These are phyloP conservation scores for Picea engelmannii DNA, from an alignment of 83 land plant genomes.

Conservation along the genomic window DNA sequence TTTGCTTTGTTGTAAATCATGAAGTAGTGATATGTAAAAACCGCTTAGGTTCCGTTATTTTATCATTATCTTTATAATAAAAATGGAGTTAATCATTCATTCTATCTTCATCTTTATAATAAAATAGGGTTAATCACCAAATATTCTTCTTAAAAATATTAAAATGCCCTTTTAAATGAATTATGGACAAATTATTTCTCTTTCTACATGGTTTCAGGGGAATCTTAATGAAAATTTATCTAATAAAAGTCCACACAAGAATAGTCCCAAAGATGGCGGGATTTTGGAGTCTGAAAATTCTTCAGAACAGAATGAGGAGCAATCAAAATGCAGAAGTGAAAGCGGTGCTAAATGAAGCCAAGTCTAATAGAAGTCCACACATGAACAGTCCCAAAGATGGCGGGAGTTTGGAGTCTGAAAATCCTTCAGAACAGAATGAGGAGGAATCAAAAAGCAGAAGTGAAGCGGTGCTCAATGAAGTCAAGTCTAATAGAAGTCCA, in stretches of 20 bases:
- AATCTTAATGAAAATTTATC: no score
- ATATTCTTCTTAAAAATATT: no score
- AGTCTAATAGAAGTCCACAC: not conserved
- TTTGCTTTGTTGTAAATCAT: no score
- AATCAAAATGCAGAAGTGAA: not conserved
- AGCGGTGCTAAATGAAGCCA: not conserved
- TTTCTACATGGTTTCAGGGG: not conserved
- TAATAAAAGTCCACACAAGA: not conserved
- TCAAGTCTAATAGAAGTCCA: not conserved
- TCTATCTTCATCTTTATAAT: not conserved
- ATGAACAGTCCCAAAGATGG: no score
- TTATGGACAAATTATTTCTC: no score
- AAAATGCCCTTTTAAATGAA: no score
- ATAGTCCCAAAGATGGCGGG: no score
- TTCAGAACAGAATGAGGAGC: not conserved
- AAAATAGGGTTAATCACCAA: no score
- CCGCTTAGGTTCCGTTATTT: not conserved
- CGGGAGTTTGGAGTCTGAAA: not conserved
- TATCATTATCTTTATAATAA: no score
- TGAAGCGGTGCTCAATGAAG: not conserved
- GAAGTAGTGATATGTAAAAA: not conserved
- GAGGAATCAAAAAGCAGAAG: no score
- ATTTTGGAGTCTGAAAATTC: not conserved
- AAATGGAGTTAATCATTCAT: no score
- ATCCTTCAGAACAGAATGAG: not conserved